Evolutionary conservation across 768 basidiomycete species (phyloP).

Genomic region (Sporobolomyces phaffii): DNA sequence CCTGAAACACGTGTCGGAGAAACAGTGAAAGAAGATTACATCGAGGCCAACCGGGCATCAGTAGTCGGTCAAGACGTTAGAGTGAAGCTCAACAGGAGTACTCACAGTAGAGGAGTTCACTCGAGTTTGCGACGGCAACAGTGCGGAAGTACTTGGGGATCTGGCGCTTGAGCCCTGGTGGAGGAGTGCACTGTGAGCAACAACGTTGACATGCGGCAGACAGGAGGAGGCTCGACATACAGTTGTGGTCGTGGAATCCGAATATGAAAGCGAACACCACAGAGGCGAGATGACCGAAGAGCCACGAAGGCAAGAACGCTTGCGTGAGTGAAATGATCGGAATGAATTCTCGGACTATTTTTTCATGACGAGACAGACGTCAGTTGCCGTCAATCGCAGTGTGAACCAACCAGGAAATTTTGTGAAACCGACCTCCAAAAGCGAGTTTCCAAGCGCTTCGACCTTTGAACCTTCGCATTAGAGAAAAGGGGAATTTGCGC

Average conservation of each 20-base stretch:
- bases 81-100: too few species aligned
- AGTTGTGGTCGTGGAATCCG: constrained; percentile 11
- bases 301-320: constrained; percentile 17
- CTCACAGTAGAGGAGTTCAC: constrained; percentile 16
- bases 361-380: too few species aligned
- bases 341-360: constrained; percentile 35
- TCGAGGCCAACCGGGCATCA: background rate
- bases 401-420: background rate
- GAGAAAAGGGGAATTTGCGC: constrained; percentile 50
- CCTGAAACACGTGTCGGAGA: background rate
- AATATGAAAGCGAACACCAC: constrained; percentile 26
- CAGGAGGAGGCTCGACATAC: background rate
- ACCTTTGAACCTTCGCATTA: constrained; percentile 46
- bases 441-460: constrained; percentile 49
- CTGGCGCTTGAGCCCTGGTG: constrained; percentile 27
- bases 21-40: too few species aligned
- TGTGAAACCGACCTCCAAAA: constrained; percentile 44
- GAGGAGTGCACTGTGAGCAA: background rate
- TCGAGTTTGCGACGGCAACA: constrained; percentile 22
- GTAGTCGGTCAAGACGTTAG: too few species aligned
- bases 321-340: constrained; percentile 21
- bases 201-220: too few species aligned
- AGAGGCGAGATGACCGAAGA: constrained; percentile 26
- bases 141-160: constrained; percentile 32
- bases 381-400: background rate